Evolutionary conservation across 768 basidiomycete species (phyloP).

Genomic region (Aureoboletus auriporus): DNA sequence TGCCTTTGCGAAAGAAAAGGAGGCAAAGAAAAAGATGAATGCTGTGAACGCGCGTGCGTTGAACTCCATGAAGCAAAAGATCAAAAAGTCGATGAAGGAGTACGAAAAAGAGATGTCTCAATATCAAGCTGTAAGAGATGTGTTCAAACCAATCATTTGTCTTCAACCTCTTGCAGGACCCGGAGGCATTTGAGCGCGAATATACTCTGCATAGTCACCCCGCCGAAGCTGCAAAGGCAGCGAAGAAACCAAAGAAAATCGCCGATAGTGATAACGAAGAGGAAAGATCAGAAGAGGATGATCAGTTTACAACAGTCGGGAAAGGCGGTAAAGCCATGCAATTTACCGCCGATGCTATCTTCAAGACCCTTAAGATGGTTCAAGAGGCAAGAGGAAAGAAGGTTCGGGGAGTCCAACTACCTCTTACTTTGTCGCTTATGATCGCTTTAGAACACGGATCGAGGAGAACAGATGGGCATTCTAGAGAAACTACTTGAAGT

Average conservation of each 20-base stretch:
- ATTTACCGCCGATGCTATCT: conserved; percentile 80
- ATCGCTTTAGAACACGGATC: conserved; percentile 81
- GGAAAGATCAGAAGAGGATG: conserved; percentile 38
- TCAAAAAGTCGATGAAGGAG: conserved; percentile 89
- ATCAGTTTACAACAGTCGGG: conserved; percentile 87
- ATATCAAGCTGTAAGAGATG: conserved; percentile 65
- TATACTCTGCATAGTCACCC: conserved; percentile 54
- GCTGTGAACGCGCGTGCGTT: conserved; percentile 90
- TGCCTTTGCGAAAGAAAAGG: conserved; percentile 82
- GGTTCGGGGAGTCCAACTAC: conserved; percentile 42
- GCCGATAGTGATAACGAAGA: conserved; percentile 40
- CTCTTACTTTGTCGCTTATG: conserved; percentile 8
- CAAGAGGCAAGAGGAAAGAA: conserved; percentile 96
- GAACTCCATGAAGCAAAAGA: conserved; percentile 97
- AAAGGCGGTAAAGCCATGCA: conserved; percentile 83
- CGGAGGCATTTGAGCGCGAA: conserved; percentile 80
- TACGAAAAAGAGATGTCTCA: conserved; percentile 76
- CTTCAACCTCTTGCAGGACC: conserved; percentile 53
- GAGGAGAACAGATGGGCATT: conserved; percentile 89
- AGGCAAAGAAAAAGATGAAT: conserved; percentile 94
- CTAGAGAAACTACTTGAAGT: conserved; percentile 84
- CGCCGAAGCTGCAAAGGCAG: conserved; percentile 36
- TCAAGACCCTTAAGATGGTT: conserved; percentile 87
- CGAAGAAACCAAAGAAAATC: conserved; percentile 35
- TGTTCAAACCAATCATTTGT: not conserved